Base-by-base conservation (phyloP, 768 basidiomycete species). In the Gelatoporia subvermispora region DNA sequence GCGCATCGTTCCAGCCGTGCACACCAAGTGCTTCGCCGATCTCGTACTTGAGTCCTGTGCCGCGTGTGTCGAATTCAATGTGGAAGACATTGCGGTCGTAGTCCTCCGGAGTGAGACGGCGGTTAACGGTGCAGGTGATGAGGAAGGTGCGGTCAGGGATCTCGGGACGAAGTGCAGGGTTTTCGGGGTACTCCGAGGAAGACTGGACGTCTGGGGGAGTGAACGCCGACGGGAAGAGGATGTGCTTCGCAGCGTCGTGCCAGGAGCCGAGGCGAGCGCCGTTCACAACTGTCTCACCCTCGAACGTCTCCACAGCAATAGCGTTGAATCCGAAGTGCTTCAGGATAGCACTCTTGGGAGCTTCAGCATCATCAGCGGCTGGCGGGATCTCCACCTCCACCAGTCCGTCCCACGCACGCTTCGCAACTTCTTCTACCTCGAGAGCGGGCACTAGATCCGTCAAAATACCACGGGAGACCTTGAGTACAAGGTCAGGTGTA, bases 11-110 rank as follows among this genome's bases (percentile, higher is more conserved):
- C 93, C 94, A 97, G 7, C 96, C 96, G 64, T 99, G 93, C 37
- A 98, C 76, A 38, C 94, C 96, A 35, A 99, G 82, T 11, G 96
- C 96, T 69, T 98, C 96, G 48, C 96, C 96, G 48, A 98, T 92
- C 31, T 81, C 84, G 67, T 99, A 99, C 68, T 87, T 92, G 53
- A 99, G 77, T 8, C 93, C 93, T 20, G 96, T 99, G 25, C 90
- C 89, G 22, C 79, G 72, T 2, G 90, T 92, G 64, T 93, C 83
- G 63, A 99, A 94, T 72, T 97, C 96, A 57, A 99, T 78, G 70
- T 99, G 96, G 76, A 98, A 98, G 25, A 99, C 93, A 68, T 99
- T 98, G 57, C 96, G 90, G 67, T 97, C 88, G 69, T 99, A 99
- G 53, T 95, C 93, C 56, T 81, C 67, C 25, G 96, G 96, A 1